Evolutionary conservation across 1,284 basidiomycete species (phyloP).

Genomic region (Ganoderma lingzhi): DNA sequence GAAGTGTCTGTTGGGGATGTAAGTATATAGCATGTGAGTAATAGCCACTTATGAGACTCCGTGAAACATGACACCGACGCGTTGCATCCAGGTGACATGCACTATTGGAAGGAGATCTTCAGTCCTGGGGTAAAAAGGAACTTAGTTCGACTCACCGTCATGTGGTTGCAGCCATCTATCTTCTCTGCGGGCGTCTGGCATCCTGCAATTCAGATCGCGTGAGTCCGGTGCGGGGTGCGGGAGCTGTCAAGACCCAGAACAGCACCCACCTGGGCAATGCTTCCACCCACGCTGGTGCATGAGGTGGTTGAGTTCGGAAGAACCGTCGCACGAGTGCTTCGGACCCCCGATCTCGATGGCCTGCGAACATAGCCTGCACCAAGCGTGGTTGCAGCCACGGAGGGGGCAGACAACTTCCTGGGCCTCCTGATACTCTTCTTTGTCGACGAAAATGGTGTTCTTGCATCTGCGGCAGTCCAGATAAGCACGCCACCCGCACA

Average conservation of each 20-base stretch:
- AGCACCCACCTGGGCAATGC: constrained; percentile 58
- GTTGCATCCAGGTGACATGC: constrained; percentile 64
- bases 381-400: constrained; percentile 52
- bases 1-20: constrained; percentile 53
- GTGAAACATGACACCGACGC: constrained; percentile 46
- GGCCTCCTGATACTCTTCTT: constrained; percentile 51
- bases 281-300: constrained; percentile 63
- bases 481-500: background rate
- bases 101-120: constrained; percentile 44
- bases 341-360: constrained; percentile 47
- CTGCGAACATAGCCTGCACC: constrained; percentile 64
- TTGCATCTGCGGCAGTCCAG: constrained; percentile 49
- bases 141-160: constrained; percentile 54
- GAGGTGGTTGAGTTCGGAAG: constrained; percentile 58
- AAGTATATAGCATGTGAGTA: background rate
- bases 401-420: constrained; percentile 54
- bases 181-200: constrained; percentile 69
- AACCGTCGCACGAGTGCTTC: constrained; percentile 65
- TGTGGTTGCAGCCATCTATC: constrained; percentile 66
- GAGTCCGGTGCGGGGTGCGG: background rate
- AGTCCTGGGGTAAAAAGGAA: background rate
- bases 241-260: background rate
- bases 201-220: constrained; percentile 44
- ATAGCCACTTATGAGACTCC: background rate
- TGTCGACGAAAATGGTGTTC: constrained; percentile 56